Percentiles rank a stretch among this genome's conserved stretches.
Conservation (phyloP, 495 filamentous ascomycete genomes). For the Penicillium lagena region DNA sequence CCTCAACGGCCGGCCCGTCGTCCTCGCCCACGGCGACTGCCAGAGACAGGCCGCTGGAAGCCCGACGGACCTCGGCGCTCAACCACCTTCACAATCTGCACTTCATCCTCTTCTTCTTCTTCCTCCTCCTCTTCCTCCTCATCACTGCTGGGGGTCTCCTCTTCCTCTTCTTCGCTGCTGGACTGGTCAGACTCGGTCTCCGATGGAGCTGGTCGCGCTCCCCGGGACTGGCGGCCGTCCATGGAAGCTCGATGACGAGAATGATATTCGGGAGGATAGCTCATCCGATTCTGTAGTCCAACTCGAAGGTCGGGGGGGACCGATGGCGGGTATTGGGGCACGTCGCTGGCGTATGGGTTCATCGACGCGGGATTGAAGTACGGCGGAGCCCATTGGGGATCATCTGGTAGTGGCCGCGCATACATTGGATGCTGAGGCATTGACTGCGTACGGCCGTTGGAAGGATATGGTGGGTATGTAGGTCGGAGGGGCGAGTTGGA, state of each 20-base stretch:
- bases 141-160: slow-evolving; percentile 14
- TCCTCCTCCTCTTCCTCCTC: slow-evolving; percentile 20
- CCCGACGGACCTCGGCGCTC: slow-evolving; percentile 20
- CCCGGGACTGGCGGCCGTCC: slow-evolving; percentile 6
- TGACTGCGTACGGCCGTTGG: slow-evolving; percentile 21
- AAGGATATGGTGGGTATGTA: slow-evolving; percentile 20
- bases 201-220: slow-evolving; percentile 8
- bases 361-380: slow-evolving; percentile 30
- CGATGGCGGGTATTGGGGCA: slow-evolving; percentile 19
- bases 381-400: slow-evolving; percentile 39
- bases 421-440: slow-evolving; percentile 20
- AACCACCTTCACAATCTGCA: slow-evolving; percentile 27
- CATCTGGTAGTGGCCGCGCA: slow-evolving; percentile 35
- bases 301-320: slow-evolving; percentile 26
- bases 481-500: slow-evolving; percentile 28
- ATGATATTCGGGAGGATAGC: slow-evolving; percentile 11
- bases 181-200: slow-evolving; percentile 14
- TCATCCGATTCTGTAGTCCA: slow-evolving; percentile 17
- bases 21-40: slow-evolving; percentile 12
- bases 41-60: slow-evolving; percentile 13
- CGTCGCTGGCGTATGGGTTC: slow-evolving; percentile 23
- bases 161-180: slow-evolving; percentile 14
- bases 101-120: slow-evolving; percentile 12
- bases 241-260: slow-evolving; percentile 6
- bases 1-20: slow-evolving; percentile 20